These are phyloP conservation scores for Breynia disticha DNA, from an alignment of 441 rosid genomes.

Conservation along the genomic window DNA sequence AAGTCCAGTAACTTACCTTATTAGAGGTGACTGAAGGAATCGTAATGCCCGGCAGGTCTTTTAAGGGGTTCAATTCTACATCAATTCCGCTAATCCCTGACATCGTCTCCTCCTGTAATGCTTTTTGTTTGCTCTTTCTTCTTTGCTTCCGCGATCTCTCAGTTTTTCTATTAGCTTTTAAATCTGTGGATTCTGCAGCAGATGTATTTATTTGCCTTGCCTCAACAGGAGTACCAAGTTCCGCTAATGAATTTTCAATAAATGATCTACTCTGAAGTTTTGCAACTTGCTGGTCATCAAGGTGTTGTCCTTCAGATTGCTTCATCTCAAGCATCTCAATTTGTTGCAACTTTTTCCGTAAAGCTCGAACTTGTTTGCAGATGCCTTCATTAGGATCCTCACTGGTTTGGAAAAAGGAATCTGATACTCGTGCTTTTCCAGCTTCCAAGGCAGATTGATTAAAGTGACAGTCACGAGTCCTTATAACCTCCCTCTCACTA, in stretches of 20 bases:
- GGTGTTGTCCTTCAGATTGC: slow-evolving; percentile 57
- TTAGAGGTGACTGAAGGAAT: slow-evolving; percentile 24
- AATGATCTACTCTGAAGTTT: slow-evolving; percentile 66
- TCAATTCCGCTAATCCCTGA: slow-evolving; percentile 30
- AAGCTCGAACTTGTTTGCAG: slow-evolving; percentile 64
- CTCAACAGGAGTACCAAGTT: slow-evolving; percentile 64
- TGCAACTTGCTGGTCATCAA: slow-evolving; percentile 85
- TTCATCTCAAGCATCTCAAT: slow-evolving; percentile 88
- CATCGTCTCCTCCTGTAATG: slow-evolving; percentile 29
- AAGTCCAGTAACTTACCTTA: slow-evolving; percentile 35
- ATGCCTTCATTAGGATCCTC: slow-evolving; percentile 41
- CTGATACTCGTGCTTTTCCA: slow-evolving; percentile 33
- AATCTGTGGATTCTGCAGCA: slow-evolving; percentile 34
- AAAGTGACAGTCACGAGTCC: slow-evolving; percentile 49
- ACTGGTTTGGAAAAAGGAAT: slow-evolving; percentile 52
- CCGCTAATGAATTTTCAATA: slow-evolving; percentile 61
- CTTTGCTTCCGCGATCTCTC: slow-evolving; percentile 49
- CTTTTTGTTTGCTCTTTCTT: slow-evolving; percentile 58
- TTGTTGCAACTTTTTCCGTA: slow-evolving; percentile 89
- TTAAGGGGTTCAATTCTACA: slow-evolving; percentile 25
- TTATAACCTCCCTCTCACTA: slow-evolving; percentile 43
- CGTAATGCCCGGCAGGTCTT: slow-evolving; percentile 25
- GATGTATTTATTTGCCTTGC: slow-evolving; percentile 26
- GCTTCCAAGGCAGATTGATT: slow-evolving; percentile 17
- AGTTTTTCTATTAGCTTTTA: slow-evolving; percentile 46